Evolutionary conservation across 129 eudicot species (phyloP), one percentile per base, ranked within the genome.

Genomic region (Sambucus nigra): DNA sequence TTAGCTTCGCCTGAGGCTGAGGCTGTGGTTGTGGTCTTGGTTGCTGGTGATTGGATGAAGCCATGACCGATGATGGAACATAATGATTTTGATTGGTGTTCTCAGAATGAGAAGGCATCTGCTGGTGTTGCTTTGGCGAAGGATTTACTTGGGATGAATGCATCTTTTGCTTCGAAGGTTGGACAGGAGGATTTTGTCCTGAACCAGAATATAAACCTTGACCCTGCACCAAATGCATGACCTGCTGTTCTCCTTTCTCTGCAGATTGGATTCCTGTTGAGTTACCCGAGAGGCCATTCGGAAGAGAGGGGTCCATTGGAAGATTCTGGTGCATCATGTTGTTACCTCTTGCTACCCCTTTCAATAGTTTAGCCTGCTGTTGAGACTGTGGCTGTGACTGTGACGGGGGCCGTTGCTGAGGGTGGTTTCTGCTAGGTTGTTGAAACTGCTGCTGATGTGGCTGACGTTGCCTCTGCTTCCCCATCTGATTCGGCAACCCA

Each of bases 291-390:
- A 78, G 77, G 11, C 91, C 94, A 60, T 83, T 78, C 33, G 56
- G 25, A 35, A 73, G 66, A 38, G 84, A 57, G 25, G 81, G 51
- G 56, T 88, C 89, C 20, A 47, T 50, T 7, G 79, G 62, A 40
- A 51, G 68, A 57, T 68, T 79, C 68, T 70, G 92, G 53, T 86
- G 75, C 68, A 65, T 69, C 61, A 61, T 44, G 66, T 50, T 27
- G 63, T 69, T 75, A 46, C 84, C 85, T 70, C 85, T 80, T 35
- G 78, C 94, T 25, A 72, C 81, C 68, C 83, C 88, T 60, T 78
- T 79, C 35, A 61, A 40, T 71, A 62, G 63, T 58, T 77, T 77
- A 63, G 73, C 71, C 58, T 60, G 94, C 64, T 73, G 80, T 54
- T 73, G 84, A 45, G 68, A 31, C 31, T 65, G 42, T 8, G 42